Base-by-base conservation (phyloP, 1,284 basidiomycete genomes). In the Ceratobasidium papillatum region DNA sequence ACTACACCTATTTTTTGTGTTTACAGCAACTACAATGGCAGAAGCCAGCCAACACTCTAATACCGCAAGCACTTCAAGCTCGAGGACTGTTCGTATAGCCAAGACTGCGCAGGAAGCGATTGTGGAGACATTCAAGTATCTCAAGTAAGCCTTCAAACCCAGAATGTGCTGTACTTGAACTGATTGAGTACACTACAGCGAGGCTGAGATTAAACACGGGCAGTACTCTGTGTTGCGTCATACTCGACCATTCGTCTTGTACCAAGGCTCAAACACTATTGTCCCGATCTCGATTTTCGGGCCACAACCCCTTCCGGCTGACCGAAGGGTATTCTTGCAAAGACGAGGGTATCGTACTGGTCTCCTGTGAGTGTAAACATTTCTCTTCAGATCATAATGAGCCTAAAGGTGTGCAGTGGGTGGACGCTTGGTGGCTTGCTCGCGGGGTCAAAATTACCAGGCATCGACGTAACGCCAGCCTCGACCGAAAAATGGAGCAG, bases 391-490 rank as follows among this genome's bases (percentile, higher is more conserved):
- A n/a, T 47, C 14, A 4, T 19, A 11, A 7, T 7, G 25, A 30
- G 11, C 14, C 17, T 58, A 17, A 38, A 47, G 32, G 4, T 25
- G 17, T 47, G 8, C 32, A 76, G 75, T 0, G 80, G 81, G 2
- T 81, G 80, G 80, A 77, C 78, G 3, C 3, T 81, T 7, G 80
- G 81, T 17, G 75, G 75, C 0, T 74, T 78, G 75, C 59, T 81
- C 1, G 80, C 80, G 17, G 81, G 81, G 0, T 79, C 80, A 22
- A 36, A 80, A 11, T 73, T 79, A 11, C 81, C 80, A 25, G 79
- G 80, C 32, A 66, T 80, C 2, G 79, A 81, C 54, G 80, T 81
- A 5, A 82, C 80, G 0, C 81, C 80, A 1, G 74, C 76, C 17
- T 56, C 76, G 0, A 45, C 75, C 8, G 51, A 61, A 9, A 34